Conservation (phyloP, 1,284 basidiomycete genomes). For the Calocybe gambosa region DNA sequence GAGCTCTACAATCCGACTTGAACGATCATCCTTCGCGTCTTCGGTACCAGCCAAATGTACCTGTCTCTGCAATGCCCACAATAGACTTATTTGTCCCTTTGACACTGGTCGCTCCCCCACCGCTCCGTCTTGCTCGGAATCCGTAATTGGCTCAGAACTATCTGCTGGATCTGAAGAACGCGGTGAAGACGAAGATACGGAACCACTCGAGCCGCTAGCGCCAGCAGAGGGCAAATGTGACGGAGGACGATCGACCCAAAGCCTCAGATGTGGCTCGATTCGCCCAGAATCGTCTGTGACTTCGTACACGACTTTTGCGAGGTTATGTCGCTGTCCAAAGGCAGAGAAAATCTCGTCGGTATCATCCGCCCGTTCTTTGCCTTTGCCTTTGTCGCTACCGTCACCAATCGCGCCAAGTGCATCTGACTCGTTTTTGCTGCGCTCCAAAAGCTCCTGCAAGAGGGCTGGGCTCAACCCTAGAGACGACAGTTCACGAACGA, state of each 20-base stretch:
- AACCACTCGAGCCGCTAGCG: constrained; percentile 3
- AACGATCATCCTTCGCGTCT: not conserved
- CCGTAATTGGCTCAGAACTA: constrained; percentile 1
- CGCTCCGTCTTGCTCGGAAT: constrained; percentile 2
- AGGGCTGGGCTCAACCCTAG: constrained; percentile 67
- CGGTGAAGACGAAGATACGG: constrained; percentile 2
- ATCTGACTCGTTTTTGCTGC: constrained; percentile 13
- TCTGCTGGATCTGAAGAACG: constrained; percentile 1
- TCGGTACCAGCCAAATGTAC: not conserved
- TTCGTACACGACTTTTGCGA: constrained; percentile 46
- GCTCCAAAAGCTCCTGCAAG: constrained; percentile 39
- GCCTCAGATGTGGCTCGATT: constrained; percentile 50
- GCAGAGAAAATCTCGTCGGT: not conserved
- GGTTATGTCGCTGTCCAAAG: not conserved
- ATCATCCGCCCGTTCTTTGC: constrained; percentile 15
- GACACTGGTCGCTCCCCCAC: constrained; percentile 1
- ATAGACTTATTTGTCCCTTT: constrained; percentile 15
- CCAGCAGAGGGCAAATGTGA: not conserved
- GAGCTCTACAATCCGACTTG: constrained; percentile 8
- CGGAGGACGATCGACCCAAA: constrained; percentile 31
- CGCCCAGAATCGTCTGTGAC: constrained; percentile 39
- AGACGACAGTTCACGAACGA: constrained; percentile 75
- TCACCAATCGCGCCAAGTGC: constrained; percentile 9
- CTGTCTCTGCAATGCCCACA: constrained; percentile 23
- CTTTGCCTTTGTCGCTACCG: constrained; percentile 17